Evolutionary conservation across 441 rosid species (phyloP).

Genomic region (Erysimum cheiri): DNA sequence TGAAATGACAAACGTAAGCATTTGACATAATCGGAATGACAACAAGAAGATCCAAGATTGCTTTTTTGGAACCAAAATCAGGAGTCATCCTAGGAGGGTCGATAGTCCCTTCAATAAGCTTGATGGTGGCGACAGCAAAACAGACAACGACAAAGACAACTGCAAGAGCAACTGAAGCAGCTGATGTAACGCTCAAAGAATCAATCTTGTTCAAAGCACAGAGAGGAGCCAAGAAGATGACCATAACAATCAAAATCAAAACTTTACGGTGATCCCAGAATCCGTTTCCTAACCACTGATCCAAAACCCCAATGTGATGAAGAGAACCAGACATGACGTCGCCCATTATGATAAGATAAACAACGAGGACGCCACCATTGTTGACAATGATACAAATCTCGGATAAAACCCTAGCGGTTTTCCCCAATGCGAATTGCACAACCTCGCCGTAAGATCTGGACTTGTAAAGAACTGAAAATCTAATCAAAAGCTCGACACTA

Average conservation of each 20-base stretch:
- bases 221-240: slow-evolving; percentile 85
- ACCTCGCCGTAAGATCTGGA: slow-evolving; percentile 88
- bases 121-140: slow-evolving; percentile 64
- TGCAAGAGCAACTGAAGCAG: slow-evolving; percentile 94
- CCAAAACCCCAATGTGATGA: slow-evolving; percentile 87
- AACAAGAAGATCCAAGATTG: slow-evolving; percentile 85
- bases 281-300: slow-evolving; percentile 95
- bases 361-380: slow-evolving; percentile 92
- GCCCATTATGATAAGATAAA: slow-evolving; percentile 87
- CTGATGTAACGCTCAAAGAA: slow-evolving; percentile 82
- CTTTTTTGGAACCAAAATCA: slow-evolving; percentile 66
- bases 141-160: slow-evolving; percentile 87
- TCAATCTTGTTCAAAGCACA: slow-evolving; percentile 82
- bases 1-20: slow-evolving; percentile 91
- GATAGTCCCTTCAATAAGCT: slow-evolving; percentile 79
- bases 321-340: slow-evolving; percentile 94
- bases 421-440: slow-evolving; percentile 81
- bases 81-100: slow-evolving; percentile 77
- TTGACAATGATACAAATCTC: slow-evolving; percentile 91
- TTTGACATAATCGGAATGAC: slow-evolving; percentile 90
- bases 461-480: slow-evolving; percentile 74
- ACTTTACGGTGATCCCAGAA: slow-evolving; percentile 91
- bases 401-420: slow-evolving; percentile 72
- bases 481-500: slow-evolving; percentile 79
- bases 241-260: slow-evolving; percentile 64